These are phyloP conservation scores for Acanthamoeba castellanii DNA, from an alignment of 208 protist genomes.

Conservation along the genomic window DNA sequence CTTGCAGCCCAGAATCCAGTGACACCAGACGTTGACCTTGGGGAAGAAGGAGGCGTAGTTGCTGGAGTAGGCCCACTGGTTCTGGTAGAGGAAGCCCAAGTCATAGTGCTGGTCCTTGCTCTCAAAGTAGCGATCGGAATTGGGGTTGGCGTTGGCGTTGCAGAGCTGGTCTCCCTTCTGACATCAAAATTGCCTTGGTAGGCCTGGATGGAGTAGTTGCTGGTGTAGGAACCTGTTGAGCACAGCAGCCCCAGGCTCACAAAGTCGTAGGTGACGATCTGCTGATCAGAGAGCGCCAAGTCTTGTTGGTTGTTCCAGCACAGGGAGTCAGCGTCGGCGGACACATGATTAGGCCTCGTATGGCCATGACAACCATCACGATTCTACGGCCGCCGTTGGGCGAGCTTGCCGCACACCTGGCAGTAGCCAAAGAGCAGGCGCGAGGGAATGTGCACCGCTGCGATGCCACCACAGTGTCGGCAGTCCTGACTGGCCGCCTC, in stretches of 20 bases:
- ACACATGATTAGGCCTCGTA: no score
- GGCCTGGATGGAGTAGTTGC: not conserved
- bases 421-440: constrained; percentile 24
- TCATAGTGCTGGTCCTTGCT: not conserved
- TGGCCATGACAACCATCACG: no score
- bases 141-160: not conserved
- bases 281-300: not conserved
- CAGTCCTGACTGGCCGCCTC: not conserved
- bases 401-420: not conserved
- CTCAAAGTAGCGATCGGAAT: not conserved
- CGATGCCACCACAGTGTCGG: not conserved
- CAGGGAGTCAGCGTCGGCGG: no score
- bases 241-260: not conserved
- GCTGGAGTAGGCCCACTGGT: not conserved
- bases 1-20: no score
- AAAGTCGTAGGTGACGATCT: not conserved
- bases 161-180: not conserved
- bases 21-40: no score
- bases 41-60: no score
- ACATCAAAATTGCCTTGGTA: not conserved
- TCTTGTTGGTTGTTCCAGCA: no score
- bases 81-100: not conserved
- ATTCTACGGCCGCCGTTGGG: no score
- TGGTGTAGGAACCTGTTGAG: not conserved
- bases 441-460: not conserved